Evolutionary conservation across 202 grass and related monocot species (phyloP), one percentile per base, ranked within the genome.

Genomic region (Bolboschoenoplectus hybrid): DNA sequence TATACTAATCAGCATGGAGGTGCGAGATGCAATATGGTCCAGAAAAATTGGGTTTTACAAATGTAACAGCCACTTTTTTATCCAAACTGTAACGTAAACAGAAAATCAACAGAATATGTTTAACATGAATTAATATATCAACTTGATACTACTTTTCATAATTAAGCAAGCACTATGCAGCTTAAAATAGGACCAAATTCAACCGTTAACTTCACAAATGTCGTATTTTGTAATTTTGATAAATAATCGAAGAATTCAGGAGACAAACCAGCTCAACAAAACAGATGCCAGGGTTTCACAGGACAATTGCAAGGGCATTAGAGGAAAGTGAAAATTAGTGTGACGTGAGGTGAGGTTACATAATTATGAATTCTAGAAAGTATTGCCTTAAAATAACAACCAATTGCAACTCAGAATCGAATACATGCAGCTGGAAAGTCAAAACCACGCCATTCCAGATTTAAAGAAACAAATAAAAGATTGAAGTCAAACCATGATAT

Each of bases 391-490:
- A 69, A 68, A 7, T 43, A 80, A 80, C 36, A 61, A 3, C 12
- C n/a, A 81, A 39, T 81, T 62, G 11, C 3, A 17, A 62, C 6
- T 57, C 0, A 16, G 50, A 66, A 34, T 83, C 44, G 3, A 64
- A 36, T 16, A 87, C 63, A 78, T 53, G 49, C 40, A 45, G 74
- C 74, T 11, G 7, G 26, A 82, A 26, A 86, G 46, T 55, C 51
- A 41, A 39, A 63, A 53, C 5, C 67, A 20, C 38, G 13, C 2
- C 17, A 70, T 82, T 44, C 49, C 3, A 45, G 14, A 9, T 39
- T 6, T 68, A n/a, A 85, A 74, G 63, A 6, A 11, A 44, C 73
- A 56, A 81, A 50, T 26, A 17, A 47, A 67, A 26, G 6, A 63
- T 19, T 57, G 39, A 63, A 32, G 58, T 78, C 26, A 90, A 47